A percentile compares a stretch with the other conserved stretches of the same genome.
These are phyloP conservation scores for Emergomyces africanus DNA, from an alignment of 2,329 filamentous ascomycete genomes.

Conservation along the genomic window DNA sequence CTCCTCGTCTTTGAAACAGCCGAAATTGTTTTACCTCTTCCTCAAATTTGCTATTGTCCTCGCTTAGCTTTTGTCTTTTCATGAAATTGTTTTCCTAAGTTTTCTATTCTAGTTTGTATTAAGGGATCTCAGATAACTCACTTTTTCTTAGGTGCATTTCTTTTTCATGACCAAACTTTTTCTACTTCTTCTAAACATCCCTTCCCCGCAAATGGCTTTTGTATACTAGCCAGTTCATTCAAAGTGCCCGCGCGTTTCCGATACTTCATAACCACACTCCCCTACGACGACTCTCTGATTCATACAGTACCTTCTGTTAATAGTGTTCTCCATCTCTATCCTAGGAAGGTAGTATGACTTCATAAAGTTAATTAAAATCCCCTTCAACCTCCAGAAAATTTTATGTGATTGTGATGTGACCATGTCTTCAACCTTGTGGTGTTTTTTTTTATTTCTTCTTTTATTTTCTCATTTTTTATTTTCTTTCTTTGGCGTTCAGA, in stretches of 20 bases:
- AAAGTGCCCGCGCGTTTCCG: not conserved
- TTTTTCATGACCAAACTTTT: not conserved
- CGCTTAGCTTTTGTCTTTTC: not conserved
- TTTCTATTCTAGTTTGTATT: constrained; percentile 6
- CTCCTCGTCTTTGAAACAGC: not conserved
- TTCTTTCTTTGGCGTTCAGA: not conserved
- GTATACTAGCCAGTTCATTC: not conserved
- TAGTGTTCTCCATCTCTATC: not conserved
- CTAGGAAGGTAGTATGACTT: not conserved
- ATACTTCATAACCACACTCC: not conserved
- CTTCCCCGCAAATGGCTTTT: not conserved
- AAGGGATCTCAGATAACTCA: not conserved
- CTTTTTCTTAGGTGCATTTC: not conserved
- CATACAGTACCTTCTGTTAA: not conserved
- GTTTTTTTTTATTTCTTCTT: not conserved
- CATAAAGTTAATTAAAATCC: not conserved
- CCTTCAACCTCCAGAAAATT: not conserved
- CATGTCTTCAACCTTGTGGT: not conserved
- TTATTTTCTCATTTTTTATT: not conserved
- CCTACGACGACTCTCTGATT: not conserved
- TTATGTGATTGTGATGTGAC: not conserved
- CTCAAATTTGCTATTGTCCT: not conserved
- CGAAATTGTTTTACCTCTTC: not conserved
- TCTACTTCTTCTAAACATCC: not conserved
- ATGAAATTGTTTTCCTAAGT: not conserved